Percentiles rank a stretch among this genome's conserved stretches.
phyloP scores from a whole-genome alignment of 2,329 filamentous ascomycete species.

The Fusarium sp. region DNA sequence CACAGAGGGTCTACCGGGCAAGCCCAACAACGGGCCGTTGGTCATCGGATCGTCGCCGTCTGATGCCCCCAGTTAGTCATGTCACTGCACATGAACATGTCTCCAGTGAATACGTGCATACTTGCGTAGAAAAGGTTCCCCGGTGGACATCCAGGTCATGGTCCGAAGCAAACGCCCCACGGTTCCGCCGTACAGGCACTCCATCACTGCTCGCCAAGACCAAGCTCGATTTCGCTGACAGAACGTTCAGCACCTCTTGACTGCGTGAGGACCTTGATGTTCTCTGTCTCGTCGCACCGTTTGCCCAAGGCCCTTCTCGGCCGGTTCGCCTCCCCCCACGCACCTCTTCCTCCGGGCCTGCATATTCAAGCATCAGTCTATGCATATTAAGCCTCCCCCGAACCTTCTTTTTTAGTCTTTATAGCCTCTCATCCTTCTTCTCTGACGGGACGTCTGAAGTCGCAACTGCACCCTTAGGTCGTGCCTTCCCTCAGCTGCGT shows the following conservation, averaged over 20 bases:
- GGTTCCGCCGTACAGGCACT: conserved; percentile 6
- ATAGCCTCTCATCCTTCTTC: not conserved
- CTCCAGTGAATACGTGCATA: too few relatives aligned
- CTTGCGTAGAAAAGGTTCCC: not conserved
- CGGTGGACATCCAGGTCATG: conserved; percentile 26
- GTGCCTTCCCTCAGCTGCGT: not conserved
- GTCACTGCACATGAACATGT: conserved; percentile 19
- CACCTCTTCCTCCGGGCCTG: too few relatives aligned
- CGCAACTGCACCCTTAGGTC: not conserved
- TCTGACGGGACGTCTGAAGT: not conserved
- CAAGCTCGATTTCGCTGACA: conserved; percentile 21
- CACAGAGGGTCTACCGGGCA: not conserved
- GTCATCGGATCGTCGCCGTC: conserved; percentile 10
- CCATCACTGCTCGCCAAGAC: not conserved
- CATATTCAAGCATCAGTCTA: not conserved
- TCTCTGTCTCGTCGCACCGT: not conserved
- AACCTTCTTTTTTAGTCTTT: not conserved
- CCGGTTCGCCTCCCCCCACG: conserved; percentile 20
- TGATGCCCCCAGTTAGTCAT: conserved; percentile 6
- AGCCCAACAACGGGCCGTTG: not conserved
- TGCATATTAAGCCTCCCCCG: conserved; percentile 22
- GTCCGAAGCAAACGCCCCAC: conserved; percentile 13
- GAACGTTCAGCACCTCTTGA: not conserved
- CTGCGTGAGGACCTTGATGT: conserved; percentile 41
- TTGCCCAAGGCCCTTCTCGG: not conserved